These are phyloP conservation scores for Tuber indicum DNA, from an alignment of 495 filamentous ascomycete genomes.

Conservation along the genomic window DNA sequence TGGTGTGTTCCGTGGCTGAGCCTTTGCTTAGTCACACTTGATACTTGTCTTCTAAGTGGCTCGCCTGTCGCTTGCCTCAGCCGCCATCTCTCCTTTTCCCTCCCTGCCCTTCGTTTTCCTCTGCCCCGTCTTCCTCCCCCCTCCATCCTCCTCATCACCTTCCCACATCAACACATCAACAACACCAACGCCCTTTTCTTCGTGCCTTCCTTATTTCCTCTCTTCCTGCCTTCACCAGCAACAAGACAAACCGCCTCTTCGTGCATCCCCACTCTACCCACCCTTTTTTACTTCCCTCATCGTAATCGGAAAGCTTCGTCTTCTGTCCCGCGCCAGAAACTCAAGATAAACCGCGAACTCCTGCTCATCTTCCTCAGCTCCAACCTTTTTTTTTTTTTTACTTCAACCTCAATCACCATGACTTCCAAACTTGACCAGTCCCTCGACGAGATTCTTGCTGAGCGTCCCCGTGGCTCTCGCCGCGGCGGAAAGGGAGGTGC, in stretches of 20 bases:
- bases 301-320: not conserved
- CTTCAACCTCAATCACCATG: conserved; percentile 54
- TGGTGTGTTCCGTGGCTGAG: not conserved
- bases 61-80: conserved; percentile 20
- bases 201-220: conserved; percentile 10
- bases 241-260: conserved; percentile 13
- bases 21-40: not conserved
- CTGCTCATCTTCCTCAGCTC: not conserved
- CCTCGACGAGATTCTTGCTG: conserved; percentile 90
- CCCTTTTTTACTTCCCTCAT: conserved; percentile 17
- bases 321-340: not conserved
- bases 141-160: conserved; percentile 20
- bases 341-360: not conserved
- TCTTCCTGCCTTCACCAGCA: conserved; percentile 20
- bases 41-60: conserved; percentile 17
- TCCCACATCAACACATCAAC: conserved; percentile 15
- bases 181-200: conserved; percentile 9
- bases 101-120: conserved; percentile 39
- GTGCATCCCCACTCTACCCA: conserved; percentile 11
- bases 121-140: conserved; percentile 24
- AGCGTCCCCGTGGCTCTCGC: conserved; percentile 53
- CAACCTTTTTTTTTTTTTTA: conserved; percentile 9
- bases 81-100: conserved; percentile 39
- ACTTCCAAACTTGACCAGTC: conserved; percentile 90
- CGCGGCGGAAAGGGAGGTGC: conserved; percentile 52